Evolutionary conservation across 805 yeast species (phyloP).

Genomic region (Yarrowia yakushimensis): DNA sequence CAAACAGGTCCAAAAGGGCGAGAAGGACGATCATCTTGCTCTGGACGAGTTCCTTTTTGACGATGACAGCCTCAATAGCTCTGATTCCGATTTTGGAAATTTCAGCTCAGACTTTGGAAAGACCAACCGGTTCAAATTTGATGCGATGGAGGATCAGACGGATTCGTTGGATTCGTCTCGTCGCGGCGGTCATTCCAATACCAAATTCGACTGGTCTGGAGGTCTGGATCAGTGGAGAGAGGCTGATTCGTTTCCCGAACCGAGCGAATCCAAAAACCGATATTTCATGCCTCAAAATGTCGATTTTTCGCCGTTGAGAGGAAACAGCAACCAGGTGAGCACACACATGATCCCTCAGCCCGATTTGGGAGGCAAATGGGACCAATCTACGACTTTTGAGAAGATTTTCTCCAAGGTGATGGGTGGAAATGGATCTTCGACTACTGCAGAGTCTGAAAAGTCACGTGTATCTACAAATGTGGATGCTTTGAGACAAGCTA

Average conservation of each 20-base stretch:
- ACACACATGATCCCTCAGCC: not conserved
- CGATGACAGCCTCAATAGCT: not conserved
- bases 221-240: not conserved
- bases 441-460: not conserved
- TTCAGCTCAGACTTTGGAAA: not conserved
- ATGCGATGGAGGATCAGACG: not conserved
- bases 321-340: not conserved
- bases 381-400: not conserved
- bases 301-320: conserved; percentile 4
- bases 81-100: not conserved
- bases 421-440: not conserved
- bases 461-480: not conserved
- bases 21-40: not conserved
- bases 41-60: not conserved
- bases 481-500: not conserved
- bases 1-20: not conserved
- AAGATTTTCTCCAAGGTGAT: not conserved
- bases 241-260: not conserved
- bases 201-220: not conserved
- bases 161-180: not conserved
- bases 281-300: not conserved
- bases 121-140: not conserved
- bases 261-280: not conserved
- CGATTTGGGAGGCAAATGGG: not conserved
- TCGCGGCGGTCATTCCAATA: not conserved